Evolutionary conservation across 176 grass and related monocot genomes (phyloP), one percentile per base, ranked within the genome.

Genomic region (Bonia amplexicaulis): DNA sequence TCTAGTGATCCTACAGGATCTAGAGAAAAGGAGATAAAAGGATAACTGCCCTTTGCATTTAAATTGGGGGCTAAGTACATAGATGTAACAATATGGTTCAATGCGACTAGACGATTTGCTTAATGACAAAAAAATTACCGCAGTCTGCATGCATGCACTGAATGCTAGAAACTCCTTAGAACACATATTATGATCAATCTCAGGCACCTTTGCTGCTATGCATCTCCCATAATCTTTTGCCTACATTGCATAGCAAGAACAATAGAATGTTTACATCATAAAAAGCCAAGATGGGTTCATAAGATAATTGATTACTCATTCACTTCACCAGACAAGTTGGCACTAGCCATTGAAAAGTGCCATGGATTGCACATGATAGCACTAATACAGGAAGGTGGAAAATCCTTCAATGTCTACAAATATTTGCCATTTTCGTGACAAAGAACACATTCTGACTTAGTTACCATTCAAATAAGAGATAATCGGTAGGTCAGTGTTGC

Each of bases 121-220:
- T 44, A 62, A 61, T 62, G 52, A 60, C 73, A 66, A 81, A 26
- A 77, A 80, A 46, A 59, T 85, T 97, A 98, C 95, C 87, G 13
- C 78, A 45, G 67, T 93, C 69, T 98, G 91, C 93, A 98, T 98
- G 96, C 96, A 98, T 84, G 87, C 23, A 86, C 83, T 98, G 73
- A 98, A 91, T 35, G 87, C 93, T 86, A 98, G 83, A 81, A 98
- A 98, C 80, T 98, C 91, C 80, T 95, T 98, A 69, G 87, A 86
- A 92, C 96, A 98, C 93, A 95, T 95, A 77, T 93, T 87, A 89
- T 79, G 95, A 59, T 91, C 91, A 85, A 93, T 89, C 90, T 98
- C 93, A 67, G 93, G 93, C 27, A 95, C 87, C 79, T 87, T 98
- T 60, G 83, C 80, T 40, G 89, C 85, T 71, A 95, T 80, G 83